These are phyloP conservation scores for Talaromyces sp. DNA, from an alignment of 2,329 filamentous ascomycete genomes.

Conservation along the genomic window DNA sequence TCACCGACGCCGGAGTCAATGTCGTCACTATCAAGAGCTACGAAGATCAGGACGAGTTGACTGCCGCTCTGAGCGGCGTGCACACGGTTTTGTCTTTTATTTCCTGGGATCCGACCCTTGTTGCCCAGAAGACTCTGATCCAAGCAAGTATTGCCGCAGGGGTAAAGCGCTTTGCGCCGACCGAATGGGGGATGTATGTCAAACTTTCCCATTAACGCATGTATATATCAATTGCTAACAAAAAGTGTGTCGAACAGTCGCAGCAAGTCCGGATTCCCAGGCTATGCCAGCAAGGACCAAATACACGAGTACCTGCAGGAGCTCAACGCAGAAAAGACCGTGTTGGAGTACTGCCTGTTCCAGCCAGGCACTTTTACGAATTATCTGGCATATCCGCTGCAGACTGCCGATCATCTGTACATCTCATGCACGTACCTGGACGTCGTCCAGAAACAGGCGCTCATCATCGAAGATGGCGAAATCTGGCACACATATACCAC, in stretches of 20 bases:
- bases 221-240: neutral
- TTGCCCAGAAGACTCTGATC: slow-evolving; percentile 7
- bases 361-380: slow-evolving; percentile 7
- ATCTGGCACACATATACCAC: slow-evolving; percentile 2
- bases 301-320: neutral
- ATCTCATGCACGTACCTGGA: slow-evolving; percentile 3
- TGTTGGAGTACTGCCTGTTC: slow-evolving; percentile 8
- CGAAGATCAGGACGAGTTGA: neutral
- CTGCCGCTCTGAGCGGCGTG: neutral
- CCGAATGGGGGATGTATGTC: slow-evolving; percentile 5
- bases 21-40: slow-evolving; percentile 2
- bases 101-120: slow-evolving; percentile 1
- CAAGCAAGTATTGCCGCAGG: slow-evolving; percentile 2
- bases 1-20: neutral
- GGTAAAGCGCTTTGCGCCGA: slow-evolving; percentile 9
- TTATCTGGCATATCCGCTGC: slow-evolving; percentile 5
- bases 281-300: neutral
- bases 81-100: slow-evolving; percentile 9
- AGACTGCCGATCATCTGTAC: slow-evolving; percentile 6
- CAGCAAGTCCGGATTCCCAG: neutral
- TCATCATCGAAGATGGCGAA: slow-evolving; percentile 4
- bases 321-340: neutral
- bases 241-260: neutral
- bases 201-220: neutral
- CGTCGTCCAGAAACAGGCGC: neutral